phyloP scores from a whole-genome alignment of 495 filamentous ascomycete genomes.

The Rhypophila decipiens region DNA sequence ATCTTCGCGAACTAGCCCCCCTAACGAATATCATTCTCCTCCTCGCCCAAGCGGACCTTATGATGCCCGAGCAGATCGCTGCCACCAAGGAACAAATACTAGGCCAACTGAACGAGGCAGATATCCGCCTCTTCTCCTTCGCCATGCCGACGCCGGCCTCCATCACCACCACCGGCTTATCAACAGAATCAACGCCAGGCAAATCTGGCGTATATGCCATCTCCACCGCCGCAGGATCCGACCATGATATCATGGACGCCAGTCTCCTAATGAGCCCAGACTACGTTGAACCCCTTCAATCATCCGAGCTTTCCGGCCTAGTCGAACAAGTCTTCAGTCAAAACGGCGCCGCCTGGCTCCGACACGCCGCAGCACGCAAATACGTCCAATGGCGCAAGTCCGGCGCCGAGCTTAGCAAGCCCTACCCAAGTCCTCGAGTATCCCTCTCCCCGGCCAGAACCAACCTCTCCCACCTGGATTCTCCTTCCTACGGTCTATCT shows the following conservation, averaged over 20 bases:
- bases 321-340: constrained; percentile 70
- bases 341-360: constrained; percentile 77
- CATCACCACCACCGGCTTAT: constrained; percentile 13
- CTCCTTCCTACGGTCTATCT: neutral
- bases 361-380: constrained; percentile 82
- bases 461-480: neutral
- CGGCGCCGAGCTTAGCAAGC: constrained; percentile 6
- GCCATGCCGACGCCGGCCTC: constrained; percentile 23
- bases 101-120: constrained; percentile 51
- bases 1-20: constrained; percentile 64
- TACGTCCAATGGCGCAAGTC: constrained; percentile 60
- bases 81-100: constrained; percentile 56
- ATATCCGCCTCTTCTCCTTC: constrained; percentile 66
- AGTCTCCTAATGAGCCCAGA: constrained; percentile 90
- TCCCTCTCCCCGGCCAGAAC: neutral
- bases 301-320: constrained; percentile 67
- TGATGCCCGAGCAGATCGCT: constrained; percentile 54
- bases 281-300: constrained; percentile 77
- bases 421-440: neutral
- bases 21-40: constrained; percentile 85
- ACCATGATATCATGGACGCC: constrained; percentile 90
- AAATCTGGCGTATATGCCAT: constrained; percentile 61
- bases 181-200: constrained; percentile 16
- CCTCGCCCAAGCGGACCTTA: constrained; percentile 68
- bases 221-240: constrained; percentile 68